Evolutionary conservation across 2,329 filamentous ascomycete genomes (phyloP).

Genomic region (Penicillium sp.): DNA sequence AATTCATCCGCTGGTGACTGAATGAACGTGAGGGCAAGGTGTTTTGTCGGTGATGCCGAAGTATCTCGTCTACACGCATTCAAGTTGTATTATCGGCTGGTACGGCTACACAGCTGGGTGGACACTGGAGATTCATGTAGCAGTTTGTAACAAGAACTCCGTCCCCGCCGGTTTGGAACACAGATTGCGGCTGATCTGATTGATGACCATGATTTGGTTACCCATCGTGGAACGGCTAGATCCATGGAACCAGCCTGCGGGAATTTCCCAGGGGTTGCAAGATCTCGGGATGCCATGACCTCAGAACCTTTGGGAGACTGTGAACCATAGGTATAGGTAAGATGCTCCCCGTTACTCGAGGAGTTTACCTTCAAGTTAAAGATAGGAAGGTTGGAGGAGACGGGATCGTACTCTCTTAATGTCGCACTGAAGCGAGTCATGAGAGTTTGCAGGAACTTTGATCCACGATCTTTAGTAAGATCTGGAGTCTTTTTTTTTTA

Average conservation of each 20-base stretch:
- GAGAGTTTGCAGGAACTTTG: background rate
- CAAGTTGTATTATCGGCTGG: background rate
- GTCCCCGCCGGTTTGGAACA: conserved; percentile 8
- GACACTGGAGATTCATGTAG: conserved; percentile 6
- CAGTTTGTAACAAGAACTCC: conserved; percentile 12
- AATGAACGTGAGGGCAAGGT: background rate
- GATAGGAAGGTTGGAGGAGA: background rate
- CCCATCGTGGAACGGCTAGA: conserved; percentile 24
- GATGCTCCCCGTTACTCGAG: background rate
- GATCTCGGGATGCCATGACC: conserved; percentile 18
- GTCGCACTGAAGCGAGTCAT: conserved; percentile 1
- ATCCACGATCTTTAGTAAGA: background rate
- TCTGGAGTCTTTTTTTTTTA: background rate
- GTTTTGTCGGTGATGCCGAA: background rate
- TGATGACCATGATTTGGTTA: conserved; percentile 21
- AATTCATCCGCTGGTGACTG: background rate
- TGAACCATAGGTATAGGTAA: background rate
- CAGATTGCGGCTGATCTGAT: conserved; percentile 20
- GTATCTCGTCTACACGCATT: background rate
- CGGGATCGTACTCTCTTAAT: background rate
- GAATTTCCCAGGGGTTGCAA: conserved; percentile 25
- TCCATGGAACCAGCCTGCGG: conserved; percentile 27
- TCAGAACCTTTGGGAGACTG: background rate
- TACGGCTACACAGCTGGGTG: conserved; percentile 6
- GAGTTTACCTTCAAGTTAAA: background rate